A percentile compares a stretch with the other conserved stretches of the same genome.
Evolutionary conservation across 768 basidiomycete genomes (phyloP).

Genomic region (Fomitopsis pulvina): DNA sequence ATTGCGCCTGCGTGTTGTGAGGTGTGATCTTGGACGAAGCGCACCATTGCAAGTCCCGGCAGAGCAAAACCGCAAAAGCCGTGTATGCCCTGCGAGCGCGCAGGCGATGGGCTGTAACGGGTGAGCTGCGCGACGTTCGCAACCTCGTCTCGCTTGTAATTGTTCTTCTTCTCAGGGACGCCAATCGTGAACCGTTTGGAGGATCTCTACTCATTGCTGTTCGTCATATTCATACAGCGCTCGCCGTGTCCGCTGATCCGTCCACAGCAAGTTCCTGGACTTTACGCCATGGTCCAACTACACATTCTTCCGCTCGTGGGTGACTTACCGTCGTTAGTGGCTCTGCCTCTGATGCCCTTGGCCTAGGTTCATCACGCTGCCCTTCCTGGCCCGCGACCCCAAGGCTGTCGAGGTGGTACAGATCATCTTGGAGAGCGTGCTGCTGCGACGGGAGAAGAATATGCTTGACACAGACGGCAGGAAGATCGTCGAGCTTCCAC

Average conservation of each 20-base stretch:
- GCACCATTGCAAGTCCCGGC: slow-evolving; percentile 88
- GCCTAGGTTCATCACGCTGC: slow-evolving; percentile 78
- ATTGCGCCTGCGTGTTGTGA: background rate
- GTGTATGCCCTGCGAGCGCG: slow-evolving; percentile 78
- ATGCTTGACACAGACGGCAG: slow-evolving; percentile 87
- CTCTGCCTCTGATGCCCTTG: background rate
- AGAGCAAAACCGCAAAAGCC: slow-evolving; percentile 82
- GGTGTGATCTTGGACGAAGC: slow-evolving; percentile 85
- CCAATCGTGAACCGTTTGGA: slow-evolving; percentile 94
- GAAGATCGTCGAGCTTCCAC: slow-evolving; percentile 80
- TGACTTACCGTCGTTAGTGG: slow-evolving; percentile 6
- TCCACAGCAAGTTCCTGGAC: slow-evolving; percentile 61
- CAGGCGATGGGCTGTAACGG: slow-evolving; percentile 88
- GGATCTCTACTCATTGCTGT: slow-evolving; percentile 84
- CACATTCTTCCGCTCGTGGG: slow-evolving; percentile 85
- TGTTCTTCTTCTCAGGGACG: slow-evolving; percentile 44
- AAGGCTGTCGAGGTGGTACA: slow-evolving; percentile 95
- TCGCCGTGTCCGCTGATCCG: background rate
- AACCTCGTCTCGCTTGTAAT: background rate
- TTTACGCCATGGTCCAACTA: slow-evolving; percentile 80
- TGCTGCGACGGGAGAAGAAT: slow-evolving; percentile 87
- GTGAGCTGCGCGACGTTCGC: slow-evolving; percentile 24
- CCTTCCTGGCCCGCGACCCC: slow-evolving; percentile 85
- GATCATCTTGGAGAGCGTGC: slow-evolving; percentile 82
- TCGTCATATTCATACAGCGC: slow-evolving; percentile 10